These are phyloP conservation scores for Metroxylon sagu DNA, from an alignment of 176 grass and related monocot species.

Conservation along the genomic window DNA sequence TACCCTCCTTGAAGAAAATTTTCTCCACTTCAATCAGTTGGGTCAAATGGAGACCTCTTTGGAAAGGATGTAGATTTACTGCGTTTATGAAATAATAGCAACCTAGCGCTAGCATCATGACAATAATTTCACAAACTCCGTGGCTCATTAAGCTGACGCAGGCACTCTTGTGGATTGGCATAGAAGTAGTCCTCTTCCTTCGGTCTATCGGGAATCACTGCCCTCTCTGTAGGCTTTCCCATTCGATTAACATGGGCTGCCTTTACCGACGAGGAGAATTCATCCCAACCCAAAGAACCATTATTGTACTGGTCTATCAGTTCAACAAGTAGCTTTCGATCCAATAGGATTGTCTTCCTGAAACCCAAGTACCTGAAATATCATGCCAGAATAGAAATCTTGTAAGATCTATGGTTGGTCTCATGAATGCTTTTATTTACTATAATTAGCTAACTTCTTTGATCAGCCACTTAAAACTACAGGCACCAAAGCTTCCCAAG, in stretches of 20 bases:
- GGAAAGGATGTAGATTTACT: background rate
- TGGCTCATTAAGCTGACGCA: slow-evolving; percentile 30
- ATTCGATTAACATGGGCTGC: slow-evolving; percentile 57
- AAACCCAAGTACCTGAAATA: slow-evolving; percentile 77
- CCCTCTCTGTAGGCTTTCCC: slow-evolving; percentile 58
- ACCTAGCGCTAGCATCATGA: slow-evolving; percentile 20
- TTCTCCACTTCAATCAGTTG: background rate
- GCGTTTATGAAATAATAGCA: slow-evolving; percentile 28
- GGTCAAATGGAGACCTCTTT: too few species aligned
- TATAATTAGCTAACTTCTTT: too few species aligned
- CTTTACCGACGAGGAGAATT: slow-evolving; percentile 71
- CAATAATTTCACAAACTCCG: slow-evolving; percentile 28
- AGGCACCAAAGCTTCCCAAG: too few species aligned
- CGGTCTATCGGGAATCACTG: slow-evolving; percentile 63
- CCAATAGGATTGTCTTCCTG: slow-evolving; percentile 70
- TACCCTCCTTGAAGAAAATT: background rate
- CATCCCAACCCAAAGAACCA: slow-evolving; percentile 71
- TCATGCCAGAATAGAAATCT: too few species aligned
- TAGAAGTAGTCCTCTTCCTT: slow-evolving; percentile 99
- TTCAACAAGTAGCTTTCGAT: slow-evolving; percentile 71
- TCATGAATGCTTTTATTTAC: too few species aligned
- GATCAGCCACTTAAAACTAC: too few species aligned
- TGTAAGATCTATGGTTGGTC: too few species aligned
- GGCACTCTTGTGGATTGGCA: slow-evolving; percentile 87
- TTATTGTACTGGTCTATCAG: slow-evolving; percentile 62